Percentiles rank a stretch among this genome's conserved stretches.
Conservation (phyloP, 2,329 filamentous ascomycete species). For the Sclerotinia subarctica region DNA sequence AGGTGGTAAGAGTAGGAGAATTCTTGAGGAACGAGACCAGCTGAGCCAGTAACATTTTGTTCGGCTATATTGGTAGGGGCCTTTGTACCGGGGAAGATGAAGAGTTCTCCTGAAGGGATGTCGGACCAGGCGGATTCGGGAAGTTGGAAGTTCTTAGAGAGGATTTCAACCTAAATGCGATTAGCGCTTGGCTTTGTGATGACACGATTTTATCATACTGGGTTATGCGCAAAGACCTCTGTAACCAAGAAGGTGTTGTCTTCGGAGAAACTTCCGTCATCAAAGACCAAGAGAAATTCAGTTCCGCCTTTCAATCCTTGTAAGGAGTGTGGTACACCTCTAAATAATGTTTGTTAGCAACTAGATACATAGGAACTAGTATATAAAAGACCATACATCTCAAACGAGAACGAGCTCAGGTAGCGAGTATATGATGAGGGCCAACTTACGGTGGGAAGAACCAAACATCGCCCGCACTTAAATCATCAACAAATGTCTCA, state of each 20-base stretch:
- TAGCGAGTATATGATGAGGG: background rate
- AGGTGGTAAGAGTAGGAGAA: conserved; percentile 50
- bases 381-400: background rate
- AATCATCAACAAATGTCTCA: conserved; percentile 72
- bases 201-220: conserved; percentile 22
- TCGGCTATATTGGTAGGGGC: conserved; percentile 46
- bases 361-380: background rate
- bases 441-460: conserved; percentile 65
- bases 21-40: conserved; percentile 42
- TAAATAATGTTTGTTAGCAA: conserved; percentile 31
- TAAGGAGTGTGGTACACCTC: conserved; percentile 72
- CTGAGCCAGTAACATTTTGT: conserved; percentile 48
- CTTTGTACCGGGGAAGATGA: conserved; percentile 52
- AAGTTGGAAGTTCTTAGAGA: conserved; percentile 53
- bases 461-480: conserved; percentile 75
- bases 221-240: conserved; percentile 61
- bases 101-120: conserved; percentile 47
- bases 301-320: conserved; percentile 68
- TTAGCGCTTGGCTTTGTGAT: conserved; percentile 20
- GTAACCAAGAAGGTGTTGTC: conserved; percentile 71
- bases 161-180: conserved; percentile 42
- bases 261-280: conserved; percentile 57
- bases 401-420: background rate
- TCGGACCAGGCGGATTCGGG: conserved; percentile 48
- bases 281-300: conserved; percentile 62